A percentile compares a stretch with the other conserved stretches of the same genome.
Conservation (phyloP, 176 grass and related monocot species). For the Thinopyrum elongatum region DNA sequence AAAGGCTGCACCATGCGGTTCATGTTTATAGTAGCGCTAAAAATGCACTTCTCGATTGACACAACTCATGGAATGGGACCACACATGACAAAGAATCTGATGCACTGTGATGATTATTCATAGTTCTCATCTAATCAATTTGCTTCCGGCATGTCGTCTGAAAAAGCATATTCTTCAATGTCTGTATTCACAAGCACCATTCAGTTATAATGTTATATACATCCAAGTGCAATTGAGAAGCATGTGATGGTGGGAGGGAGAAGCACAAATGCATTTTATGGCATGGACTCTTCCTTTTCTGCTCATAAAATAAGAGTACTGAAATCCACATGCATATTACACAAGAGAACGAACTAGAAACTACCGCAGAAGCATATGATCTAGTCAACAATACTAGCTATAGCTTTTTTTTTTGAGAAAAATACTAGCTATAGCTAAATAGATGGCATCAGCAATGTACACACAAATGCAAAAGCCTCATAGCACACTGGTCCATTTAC, state of each 20-base stretch:
- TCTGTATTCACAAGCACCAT: background rate
- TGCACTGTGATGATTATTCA: slow-evolving; percentile 3
- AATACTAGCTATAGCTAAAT: too few relatives aligned
- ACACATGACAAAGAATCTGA: background rate
- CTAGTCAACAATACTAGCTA: slow-evolving; percentile 20
- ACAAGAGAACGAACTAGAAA: background rate
- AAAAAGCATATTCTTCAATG: background rate
- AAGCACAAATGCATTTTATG: background rate
- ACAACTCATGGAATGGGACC: background rate
- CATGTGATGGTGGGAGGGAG: background rate
- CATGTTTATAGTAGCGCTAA: background rate
- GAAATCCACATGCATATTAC: background rate
- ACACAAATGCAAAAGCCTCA: slow-evolving; percentile 19
- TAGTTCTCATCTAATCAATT: background rate
- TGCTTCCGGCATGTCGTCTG: background rate
- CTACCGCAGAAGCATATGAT: background rate
- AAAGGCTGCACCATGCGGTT: background rate
- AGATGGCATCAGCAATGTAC: slow-evolving; percentile 35
- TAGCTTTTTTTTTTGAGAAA: too few relatives aligned
- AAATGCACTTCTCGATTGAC: background rate
- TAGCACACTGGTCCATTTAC: slow-evolving; percentile 23
- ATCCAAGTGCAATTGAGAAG: background rate
- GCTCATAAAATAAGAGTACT: background rate
- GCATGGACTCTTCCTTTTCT: background rate
- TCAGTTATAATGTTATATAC: background rate